Base-by-base conservation (phyloP, 2,329 filamentous ascomycete species). In the Trichoderma breve region DNA sequence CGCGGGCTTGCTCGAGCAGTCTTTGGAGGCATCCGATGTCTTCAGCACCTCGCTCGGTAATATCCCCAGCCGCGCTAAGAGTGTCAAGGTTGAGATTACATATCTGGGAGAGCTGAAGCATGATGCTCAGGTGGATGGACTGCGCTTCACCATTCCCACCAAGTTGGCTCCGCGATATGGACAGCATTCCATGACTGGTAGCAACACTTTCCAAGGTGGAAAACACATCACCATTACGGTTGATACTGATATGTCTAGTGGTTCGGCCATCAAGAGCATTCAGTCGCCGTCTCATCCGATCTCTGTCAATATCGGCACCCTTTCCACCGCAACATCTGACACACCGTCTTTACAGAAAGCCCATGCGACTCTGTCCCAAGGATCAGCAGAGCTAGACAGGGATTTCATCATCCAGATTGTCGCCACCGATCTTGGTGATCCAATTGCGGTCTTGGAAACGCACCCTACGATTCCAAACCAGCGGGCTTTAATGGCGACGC, bases 21-120 rank as follows among this genome's bases (percentile, higher is more conserved):
- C 89, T 0, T 82, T 84, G 0, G 81, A 87, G 21, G 85, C 89
- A 2, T 84, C 87, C 3, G 92, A 94, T 77, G 87, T 92, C 34
- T 94, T 93, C 78, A 88, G 85, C 4, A 91, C 90, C 0, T 89
- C 86, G 0, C 81, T 94, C 1, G 91, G 91, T 11, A 93, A 93
- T 74, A 85, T 94, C 0, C 89, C 90, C 0, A 84, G 87, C 0
- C 84, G 84, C 0, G 85, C 86, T n/a, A 11, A 58, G 18, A 85
- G 83, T 39, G 81, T 93, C 39, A 78, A 84, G 7, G 86, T 93
- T 7, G 84, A 90, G 12, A 88, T 93, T 70, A 88, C 84, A 0
- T 93, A 92, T 73, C 84, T 93, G 5, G 90, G 89, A 3, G 91
- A 94, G 78, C 84, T 94, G 69, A 92, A 92, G 81, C 90, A 93